Evolutionary conservation across 2,329 filamentous ascomycete species (phyloP), one percentile per base, ranked within the genome.

Genomic region (Hirsutella rhossiliensis): DNA sequence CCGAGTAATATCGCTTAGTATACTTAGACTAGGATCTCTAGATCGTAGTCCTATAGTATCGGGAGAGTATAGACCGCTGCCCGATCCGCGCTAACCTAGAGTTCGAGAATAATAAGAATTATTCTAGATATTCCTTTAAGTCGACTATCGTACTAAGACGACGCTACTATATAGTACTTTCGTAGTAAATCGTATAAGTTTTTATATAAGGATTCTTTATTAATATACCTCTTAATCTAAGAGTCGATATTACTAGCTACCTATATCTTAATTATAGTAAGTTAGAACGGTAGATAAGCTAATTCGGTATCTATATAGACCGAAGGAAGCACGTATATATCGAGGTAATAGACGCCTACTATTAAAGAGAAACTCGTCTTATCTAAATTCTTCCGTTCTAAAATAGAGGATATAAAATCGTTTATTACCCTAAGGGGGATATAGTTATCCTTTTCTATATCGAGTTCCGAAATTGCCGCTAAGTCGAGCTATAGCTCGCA

Each of bases 61-160:
- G 65, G 59, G n/a, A 64, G 59, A 0, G 58, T 44, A 1, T 45
- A 12, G 2, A 63, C 58, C 1, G 69, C 68, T 2, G 62, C 60
- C 42, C 61, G 69, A 47, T 83, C 78, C 11, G 69, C 65, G 0
- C 72, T 72, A 8, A 75, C 54, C 79, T 78, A 83, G 0, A 82
- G 54, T 43, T 81, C 75, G 3, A 78, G 50, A 0, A 74, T 50
- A 0, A 69, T 75, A 0, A 83, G 62, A 3, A 78, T 45, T 71
- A 80, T 78, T 5, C 68, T 47, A 0, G 79, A 82, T 0, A 62
- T 51, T 0, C 57, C 58, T 46, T 73, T 67, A 0, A 77, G 70
- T 2, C 67, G 64, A 0, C 36, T 46, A 0, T 37, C 1, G 36
- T 78, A 79, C 1, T n/a, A 38, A 3, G 6, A 11, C 37, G 41